A percentile compares a stretch with the other conserved stretches of the same genome.
phyloP scores from a whole-genome alignment of 2,329 filamentous ascomycete species.

The Sphaceloma murrayae region DNA sequence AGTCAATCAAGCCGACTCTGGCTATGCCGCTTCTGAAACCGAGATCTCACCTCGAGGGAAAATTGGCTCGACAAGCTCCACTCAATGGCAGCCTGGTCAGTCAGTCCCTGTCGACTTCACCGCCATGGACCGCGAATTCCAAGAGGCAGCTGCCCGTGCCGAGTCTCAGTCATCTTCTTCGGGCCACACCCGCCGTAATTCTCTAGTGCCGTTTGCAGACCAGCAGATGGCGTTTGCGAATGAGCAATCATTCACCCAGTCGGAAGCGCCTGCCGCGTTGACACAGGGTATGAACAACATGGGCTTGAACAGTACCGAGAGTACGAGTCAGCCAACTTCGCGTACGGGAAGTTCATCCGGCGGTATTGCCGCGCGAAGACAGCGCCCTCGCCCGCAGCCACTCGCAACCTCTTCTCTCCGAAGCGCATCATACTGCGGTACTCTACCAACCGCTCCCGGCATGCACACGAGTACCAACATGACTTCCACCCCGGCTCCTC shows the following conservation, averaged over 20 bases:
- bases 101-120: conserved; percentile 30
- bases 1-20: conserved; percentile 17
- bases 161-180: conserved; percentile 16
- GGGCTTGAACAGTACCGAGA: conserved; percentile 27
- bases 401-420: conserved; percentile 32
- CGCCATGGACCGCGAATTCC: conserved; percentile 28
- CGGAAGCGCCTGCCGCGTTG: conserved; percentile 26
- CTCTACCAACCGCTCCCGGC: conserved; percentile 33
- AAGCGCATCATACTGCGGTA: conserved; percentile 35
- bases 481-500: conserved; percentile 23
- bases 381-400: conserved; percentile 33
- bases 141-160: conserved; percentile 22
- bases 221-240: conserved; percentile 27
- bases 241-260: conserved; percentile 27
- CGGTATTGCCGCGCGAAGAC: conserved; percentile 34
- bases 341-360: conserved; percentile 31
- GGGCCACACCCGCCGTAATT: conserved; percentile 15
- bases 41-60: conserved; percentile 16
- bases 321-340: conserved; percentile 23
- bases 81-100: conserved; percentile 31
- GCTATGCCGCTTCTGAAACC: conserved; percentile 17
- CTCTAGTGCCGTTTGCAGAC: conserved; percentile 20
- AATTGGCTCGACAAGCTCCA: conserved; percentile 15
- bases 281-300: conserved; percentile 31
- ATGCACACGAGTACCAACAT: conserved; percentile 39